Base-by-base conservation (phyloP, 2,329 filamentous ascomycete species). In the Talaromyces sp. region DNA sequence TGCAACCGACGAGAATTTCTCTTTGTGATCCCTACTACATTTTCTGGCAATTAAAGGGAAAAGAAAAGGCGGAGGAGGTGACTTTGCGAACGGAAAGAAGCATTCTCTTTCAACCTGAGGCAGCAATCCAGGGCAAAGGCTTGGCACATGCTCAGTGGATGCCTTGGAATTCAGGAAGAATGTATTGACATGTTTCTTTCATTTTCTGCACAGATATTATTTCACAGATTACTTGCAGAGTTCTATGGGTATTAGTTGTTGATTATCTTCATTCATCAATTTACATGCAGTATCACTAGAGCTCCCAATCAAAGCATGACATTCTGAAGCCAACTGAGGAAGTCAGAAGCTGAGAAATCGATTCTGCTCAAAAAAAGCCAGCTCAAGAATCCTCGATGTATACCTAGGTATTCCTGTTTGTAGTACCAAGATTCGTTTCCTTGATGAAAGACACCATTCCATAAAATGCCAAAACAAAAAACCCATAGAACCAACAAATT, bases 91-190 rank as follows among this genome's bases (percentile, higher is more conserved):
- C 19, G 33, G 36, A 9, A 28, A 45, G 35, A 37, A 19, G 19
- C 15, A 39, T 52, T 37, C n/a, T 52, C 33, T 36, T 37, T 39
- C 19, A 22, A 5, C 21, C 43, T 50, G n/a, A 37, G 43, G 35
- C 54, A 48, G 22, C 33, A 39, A 39, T 28, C 17, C n/a, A 28
- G 2, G 19, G 11, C 31, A 41, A 50, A 39, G 54, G 54, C 54
- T 56, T 56, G 45, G 54, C 54, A 40, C 41, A 56, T 56, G 40
- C 25, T 52, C 7, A 15, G 3, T 43, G 28, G 43, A 9, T 15
- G n/a, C 45, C 45, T 35, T 19, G 1, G 31, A 46, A 19, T 46
- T 19, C 25, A 48, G 45, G 10, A 35, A 21, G 22, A 45, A 25
- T n/a, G 22, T 28, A 28, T 19, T 17, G 28, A 13, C 10, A 35